These are phyloP conservation scores for Tardiomyces depauwii DNA, from an alignment of 1,139 yeast species.

Conservation along the genomic window DNA sequence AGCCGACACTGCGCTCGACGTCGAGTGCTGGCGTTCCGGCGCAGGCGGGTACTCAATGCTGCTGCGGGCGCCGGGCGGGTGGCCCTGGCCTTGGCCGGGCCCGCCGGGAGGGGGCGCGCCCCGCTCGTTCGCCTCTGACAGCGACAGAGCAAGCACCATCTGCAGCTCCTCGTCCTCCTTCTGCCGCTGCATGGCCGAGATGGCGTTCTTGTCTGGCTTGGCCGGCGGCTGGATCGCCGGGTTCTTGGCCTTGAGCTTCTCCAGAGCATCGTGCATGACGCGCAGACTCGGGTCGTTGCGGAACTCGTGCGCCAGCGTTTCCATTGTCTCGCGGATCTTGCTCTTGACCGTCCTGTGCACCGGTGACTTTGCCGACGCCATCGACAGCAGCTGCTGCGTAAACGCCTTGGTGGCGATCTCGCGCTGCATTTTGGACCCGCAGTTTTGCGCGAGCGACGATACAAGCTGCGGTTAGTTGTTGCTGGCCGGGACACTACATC, in stretches of 20 bases:
- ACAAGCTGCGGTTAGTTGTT: conserved; percentile 36
- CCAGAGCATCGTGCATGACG: conserved; percentile 54
- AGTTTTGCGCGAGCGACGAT: conserved; percentile 78
- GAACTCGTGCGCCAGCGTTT: conserved; percentile 48
- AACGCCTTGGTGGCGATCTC: conserved; percentile 67
- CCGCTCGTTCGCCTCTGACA: conserved; percentile 37
- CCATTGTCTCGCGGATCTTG: conserved; percentile 55
- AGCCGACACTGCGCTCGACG: conserved; percentile 6
- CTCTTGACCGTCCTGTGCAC: conserved; percentile 61
- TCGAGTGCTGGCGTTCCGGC: conserved; percentile 1
- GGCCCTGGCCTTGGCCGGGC: neutral
- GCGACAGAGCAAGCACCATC: conserved; percentile 65
- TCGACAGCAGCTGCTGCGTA: conserved; percentile 42
- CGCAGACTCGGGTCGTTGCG: conserved; percentile 61
- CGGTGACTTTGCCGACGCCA: conserved; percentile 39
- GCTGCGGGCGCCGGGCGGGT: too few species aligned
- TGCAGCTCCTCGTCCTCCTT: conserved; percentile 75
- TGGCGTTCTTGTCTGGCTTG: conserved; percentile 50
- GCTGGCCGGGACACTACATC: too few species aligned
- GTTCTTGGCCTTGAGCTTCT: conserved; percentile 19
- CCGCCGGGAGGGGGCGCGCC: neutral
- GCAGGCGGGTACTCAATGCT: neutral
- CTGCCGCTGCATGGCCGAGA: conserved; percentile 37
- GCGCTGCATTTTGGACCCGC: conserved; percentile 80
- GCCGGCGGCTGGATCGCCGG: conserved; percentile 34